Conservation (phyloP, 169 alveolate genomes). For the Plasmodium relictum region DNA sequence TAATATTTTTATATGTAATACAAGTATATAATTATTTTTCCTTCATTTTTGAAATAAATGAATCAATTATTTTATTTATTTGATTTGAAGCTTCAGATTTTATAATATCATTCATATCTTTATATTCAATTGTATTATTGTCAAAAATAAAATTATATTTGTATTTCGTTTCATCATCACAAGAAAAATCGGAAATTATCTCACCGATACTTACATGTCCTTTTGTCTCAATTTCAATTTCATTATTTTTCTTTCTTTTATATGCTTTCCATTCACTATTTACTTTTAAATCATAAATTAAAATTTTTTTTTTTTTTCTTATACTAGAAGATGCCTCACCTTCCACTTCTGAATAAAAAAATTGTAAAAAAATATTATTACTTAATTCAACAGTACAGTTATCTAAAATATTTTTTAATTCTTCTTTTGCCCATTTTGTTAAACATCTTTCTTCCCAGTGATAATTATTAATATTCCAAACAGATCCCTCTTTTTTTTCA, state of each 20-base stretch:
- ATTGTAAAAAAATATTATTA: constrained; percentile 50
- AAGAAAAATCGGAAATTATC: constrained; percentile 50
- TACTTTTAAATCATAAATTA: constrained; percentile 58
- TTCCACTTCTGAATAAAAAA: constrained; percentile 57
- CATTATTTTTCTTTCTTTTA: constrained; percentile 35
- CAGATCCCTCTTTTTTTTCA: constrained; percentile 77
- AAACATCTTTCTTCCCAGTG: constrained; percentile 84
- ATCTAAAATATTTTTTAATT: constrained; percentile 60
- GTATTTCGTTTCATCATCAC: constrained; percentile 40
- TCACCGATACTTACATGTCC: constrained; percentile 51
- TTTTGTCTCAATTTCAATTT: constrained; percentile 49
- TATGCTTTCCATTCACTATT: constrained; percentile 69
- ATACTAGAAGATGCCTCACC: constrained; percentile 85
- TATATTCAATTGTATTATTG: constrained; percentile 8
- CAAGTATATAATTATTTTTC: neutral
- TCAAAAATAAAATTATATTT: constrained; percentile 31
- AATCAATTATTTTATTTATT: constrained; percentile 38
- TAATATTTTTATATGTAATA: neutral
- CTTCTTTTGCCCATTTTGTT: constrained; percentile 80
- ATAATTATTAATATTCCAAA: constrained; percentile 84
- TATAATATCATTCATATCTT: constrained; percentile 20
- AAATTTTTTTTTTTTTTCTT: constrained; percentile 80
- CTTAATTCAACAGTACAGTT: constrained; percentile 44
- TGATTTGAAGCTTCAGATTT: constrained; percentile 23
- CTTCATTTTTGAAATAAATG: constrained; percentile 49